Evolutionary conservation across 352 stramenopile genomes (phyloP).

Genomic region (Phytophthora sp.): DNA sequence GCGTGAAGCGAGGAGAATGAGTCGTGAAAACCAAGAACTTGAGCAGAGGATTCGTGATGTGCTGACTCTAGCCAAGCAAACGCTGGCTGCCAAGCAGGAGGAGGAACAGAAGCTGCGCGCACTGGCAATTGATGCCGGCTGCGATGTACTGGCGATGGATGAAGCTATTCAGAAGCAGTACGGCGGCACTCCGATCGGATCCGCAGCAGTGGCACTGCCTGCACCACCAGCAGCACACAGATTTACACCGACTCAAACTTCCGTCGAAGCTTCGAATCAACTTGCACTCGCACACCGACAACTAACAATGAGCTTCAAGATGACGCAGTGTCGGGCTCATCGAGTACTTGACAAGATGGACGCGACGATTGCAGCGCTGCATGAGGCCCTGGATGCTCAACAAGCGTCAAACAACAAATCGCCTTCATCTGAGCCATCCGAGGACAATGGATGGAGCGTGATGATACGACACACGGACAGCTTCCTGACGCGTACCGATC

Average conservation of each 20-base stretch:
- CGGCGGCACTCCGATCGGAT: slow-evolving; percentile 38
- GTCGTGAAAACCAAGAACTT: slow-evolving; percentile 66
- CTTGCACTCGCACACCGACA: slow-evolving; percentile 67
- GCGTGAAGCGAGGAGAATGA: slow-evolving; percentile 53
- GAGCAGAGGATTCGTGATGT: slow-evolving; percentile 57
- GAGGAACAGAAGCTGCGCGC: slow-evolving; percentile 54
- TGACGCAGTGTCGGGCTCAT: slow-evolving; percentile 62
- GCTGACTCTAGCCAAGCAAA: slow-evolving; percentile 42
- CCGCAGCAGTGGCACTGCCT: slow-evolving; percentile 50
- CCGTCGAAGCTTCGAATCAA: slow-evolving; percentile 69
- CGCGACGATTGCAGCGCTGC: slow-evolving; percentile 51
- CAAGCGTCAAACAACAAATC: not conserved
- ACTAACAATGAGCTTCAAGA: slow-evolving; percentile 73
- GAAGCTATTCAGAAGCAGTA: slow-evolving; percentile 50
- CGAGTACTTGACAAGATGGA: slow-evolving; percentile 67
- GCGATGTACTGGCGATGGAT: slow-evolving; percentile 55
- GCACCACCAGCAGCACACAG: slow-evolving; percentile 61
- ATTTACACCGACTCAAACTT: slow-evolving; percentile 60
- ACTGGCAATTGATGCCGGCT: slow-evolving; percentile 49
- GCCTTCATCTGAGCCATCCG: not conserved
- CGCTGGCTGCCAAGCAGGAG: slow-evolving; percentile 41
- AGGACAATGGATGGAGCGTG: slow-evolving; percentile 28
- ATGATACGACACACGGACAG: slow-evolving; percentile 37
- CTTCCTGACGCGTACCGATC: slow-evolving; percentile 59
- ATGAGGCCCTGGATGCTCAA: slow-evolving; percentile 34